Conservation (phyloP, 352 stramenopile genomes). For the Blastocystis sp. region DNA sequence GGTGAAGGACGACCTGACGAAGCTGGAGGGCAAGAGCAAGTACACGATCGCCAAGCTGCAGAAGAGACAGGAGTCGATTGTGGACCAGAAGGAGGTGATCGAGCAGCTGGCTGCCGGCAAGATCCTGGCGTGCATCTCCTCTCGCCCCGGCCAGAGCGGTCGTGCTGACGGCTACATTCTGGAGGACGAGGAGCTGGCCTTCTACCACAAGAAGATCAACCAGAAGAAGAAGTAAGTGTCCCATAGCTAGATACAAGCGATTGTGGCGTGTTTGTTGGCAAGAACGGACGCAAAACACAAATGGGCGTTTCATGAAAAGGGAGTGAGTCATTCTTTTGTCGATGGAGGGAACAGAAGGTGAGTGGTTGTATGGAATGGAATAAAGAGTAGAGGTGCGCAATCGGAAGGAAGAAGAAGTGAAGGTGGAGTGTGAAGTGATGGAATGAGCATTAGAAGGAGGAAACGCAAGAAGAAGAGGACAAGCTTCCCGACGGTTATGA, state of each 20-base stretch:
- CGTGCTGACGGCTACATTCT: too few species aligned
- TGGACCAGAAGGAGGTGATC: too few species aligned
- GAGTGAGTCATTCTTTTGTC: background rate
- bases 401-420: background rate
- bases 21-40: too few species aligned
- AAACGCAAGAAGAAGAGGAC: background rate
- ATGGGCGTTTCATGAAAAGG: slow-evolving; percentile 14
- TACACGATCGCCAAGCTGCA: too few species aligned
- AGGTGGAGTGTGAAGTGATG: background rate
- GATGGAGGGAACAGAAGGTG: slow-evolving; percentile 5
- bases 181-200: too few species aligned
- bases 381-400: background rate
- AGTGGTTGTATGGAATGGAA: background rate
- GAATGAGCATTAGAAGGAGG: background rate
- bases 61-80: too few species aligned
- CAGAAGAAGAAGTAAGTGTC: background rate
- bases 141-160: too few species aligned
- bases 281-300: background rate
- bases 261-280: slow-evolving; percentile 1
- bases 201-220: too few species aligned
- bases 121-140: too few species aligned
- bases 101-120: too few species aligned
- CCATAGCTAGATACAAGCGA: background rate
- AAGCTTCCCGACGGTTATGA: background rate
- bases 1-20: too few species aligned